Conservation (phyloP, 768 basidiomycete genomes). For the Asterophora parasitica region DNA sequence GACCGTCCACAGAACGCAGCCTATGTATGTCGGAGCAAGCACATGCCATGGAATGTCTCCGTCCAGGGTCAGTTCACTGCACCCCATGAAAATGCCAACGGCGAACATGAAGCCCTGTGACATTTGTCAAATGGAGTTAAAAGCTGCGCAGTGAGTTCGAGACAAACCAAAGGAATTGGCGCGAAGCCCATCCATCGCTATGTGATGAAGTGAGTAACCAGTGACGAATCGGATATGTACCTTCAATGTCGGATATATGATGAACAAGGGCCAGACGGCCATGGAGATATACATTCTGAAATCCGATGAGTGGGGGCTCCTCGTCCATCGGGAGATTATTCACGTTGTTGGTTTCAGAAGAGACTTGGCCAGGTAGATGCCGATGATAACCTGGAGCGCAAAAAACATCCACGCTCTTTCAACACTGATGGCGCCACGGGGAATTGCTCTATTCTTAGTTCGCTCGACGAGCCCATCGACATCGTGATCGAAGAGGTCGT, state of each 20-base stretch:
- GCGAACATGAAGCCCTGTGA: conserved; percentile 28
- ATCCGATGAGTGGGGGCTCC: not conserved
- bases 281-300: conserved; percentile 21
- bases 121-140: not conserved
- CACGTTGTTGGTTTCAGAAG: conserved; percentile 20
- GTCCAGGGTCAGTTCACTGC: conserved; percentile 22
- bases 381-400: conserved; percentile 19
- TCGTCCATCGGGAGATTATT: not conserved
- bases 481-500: conserved; percentile 25
- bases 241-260: conserved; percentile 32
- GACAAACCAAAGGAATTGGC: conserved; percentile 24
- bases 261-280: conserved; percentile 26
- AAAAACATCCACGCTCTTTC: conserved; percentile 27
- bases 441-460: conserved; percentile 23
- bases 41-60: conserved; percentile 21
- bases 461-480: conserved; percentile 24
- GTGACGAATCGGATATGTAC: too few relatives aligned
- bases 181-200: conserved; percentile 28
- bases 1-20: conserved; percentile 26
- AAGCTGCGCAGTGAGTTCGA: not conserved
- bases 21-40: conserved; percentile 21
- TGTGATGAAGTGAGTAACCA: not conserved
- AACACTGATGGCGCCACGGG: conserved; percentile 24
- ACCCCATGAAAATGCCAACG: conserved; percentile 29
- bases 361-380: conserved; percentile 17